Percentiles rank a stretch among this genome's conserved stretches.
phyloP scores from a whole-genome alignment of 73 alveolate species.

The Paramecium sonneborni region DNA sequence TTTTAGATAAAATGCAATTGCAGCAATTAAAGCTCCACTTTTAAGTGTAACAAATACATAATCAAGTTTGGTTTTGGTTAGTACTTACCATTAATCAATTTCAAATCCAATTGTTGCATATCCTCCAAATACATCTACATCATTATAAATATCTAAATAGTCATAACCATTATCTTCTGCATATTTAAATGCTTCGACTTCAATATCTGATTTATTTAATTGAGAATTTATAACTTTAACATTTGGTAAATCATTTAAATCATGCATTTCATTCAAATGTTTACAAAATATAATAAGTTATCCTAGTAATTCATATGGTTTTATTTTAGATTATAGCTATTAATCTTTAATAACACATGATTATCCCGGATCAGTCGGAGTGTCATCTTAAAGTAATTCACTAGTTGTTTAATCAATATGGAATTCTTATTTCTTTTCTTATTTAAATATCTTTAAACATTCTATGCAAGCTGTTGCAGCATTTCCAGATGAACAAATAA shows the following conservation, averaged over 20 bases:
- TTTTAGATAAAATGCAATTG: neutral
- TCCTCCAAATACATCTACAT: constrained; percentile 31
- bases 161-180: constrained; percentile 31
- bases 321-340: neutral
- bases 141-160: neutral
- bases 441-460: neutral
- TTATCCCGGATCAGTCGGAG: constrained; percentile 24
- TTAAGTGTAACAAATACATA: neutral
- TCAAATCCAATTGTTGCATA: constrained; percentile 43
- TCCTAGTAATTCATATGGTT: constrained; percentile 2
- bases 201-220: neutral
- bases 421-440: neutral
- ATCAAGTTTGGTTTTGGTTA: neutral
- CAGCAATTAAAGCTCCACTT: constrained; percentile 18
- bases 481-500: neutral
- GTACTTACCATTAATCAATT: neutral
- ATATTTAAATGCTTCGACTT: neutral
- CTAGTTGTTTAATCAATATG: neutral
- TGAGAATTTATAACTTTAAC: neutral
- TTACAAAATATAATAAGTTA: neutral
- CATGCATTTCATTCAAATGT: neutral
- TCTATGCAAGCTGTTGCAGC: constrained; percentile 5
- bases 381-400: constrained; percentile 4
- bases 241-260: neutral
- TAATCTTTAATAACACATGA: neutral